These are phyloP conservation scores for Aspergillus versicolor DNA, from an alignment of 2,329 filamentous ascomycete species.

Conservation along the genomic window DNA sequence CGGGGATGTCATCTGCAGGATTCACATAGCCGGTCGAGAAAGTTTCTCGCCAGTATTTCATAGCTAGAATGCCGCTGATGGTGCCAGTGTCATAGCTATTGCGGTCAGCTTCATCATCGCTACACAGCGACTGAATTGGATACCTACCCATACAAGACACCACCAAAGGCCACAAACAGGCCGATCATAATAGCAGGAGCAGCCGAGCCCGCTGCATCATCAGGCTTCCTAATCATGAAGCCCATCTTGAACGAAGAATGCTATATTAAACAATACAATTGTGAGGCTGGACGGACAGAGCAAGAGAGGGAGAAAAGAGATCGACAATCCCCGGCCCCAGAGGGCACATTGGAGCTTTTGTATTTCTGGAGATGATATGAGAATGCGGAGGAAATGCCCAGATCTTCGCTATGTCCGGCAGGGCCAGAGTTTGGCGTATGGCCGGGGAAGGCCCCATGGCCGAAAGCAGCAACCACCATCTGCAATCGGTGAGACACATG, in stretches of 20 bases:
- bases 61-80: conserved; percentile 54
- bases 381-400: conserved; percentile 5
- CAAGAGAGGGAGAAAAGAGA: background rate
- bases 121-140: conserved; percentile 22
- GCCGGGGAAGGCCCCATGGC: conserved; percentile 4
- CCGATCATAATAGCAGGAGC: conserved; percentile 55
- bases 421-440: background rate
- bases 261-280: background rate
- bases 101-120: background rate
- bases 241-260: conserved; percentile 33
- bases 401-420: conserved; percentile 11
- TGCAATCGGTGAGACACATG: background rate
- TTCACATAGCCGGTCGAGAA: conserved; percentile 38
- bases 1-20: conserved; percentile 39
- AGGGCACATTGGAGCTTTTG: conserved; percentile 3
- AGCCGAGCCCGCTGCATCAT: conserved; percentile 46
- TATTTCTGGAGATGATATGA: background rate
- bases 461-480: conserved; percentile 10
- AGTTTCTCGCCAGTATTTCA: conserved; percentile 43
- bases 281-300: background rate
- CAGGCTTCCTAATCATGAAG: conserved; percentile 46
- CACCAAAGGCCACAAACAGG: conserved; percentile 59
- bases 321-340: background rate
- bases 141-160: conserved; percentile 56
- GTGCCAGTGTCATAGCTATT: conserved; percentile 53